A percentile compares a stretch with the other conserved stretches of the same genome.
phyloP scores from a whole-genome alignment of 805 yeast genomes.

The Zygoascus biomembranicola region DNA sequence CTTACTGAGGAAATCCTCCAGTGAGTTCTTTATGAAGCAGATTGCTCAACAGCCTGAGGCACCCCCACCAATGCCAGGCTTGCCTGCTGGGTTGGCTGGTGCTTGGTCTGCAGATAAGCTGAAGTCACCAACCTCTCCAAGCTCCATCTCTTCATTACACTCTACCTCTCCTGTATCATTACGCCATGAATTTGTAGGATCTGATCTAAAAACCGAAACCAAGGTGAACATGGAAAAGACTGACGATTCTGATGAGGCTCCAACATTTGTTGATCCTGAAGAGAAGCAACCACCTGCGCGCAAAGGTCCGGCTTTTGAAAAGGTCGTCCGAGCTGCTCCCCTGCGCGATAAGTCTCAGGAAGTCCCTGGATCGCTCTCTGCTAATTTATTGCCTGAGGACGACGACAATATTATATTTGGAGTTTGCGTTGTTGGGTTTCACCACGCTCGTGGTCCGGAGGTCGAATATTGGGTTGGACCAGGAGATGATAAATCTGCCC shows the following conservation, averaged over 20 bases:
- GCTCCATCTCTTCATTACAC: neutral
- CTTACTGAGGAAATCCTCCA: neutral
- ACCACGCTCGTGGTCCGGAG: constrained; percentile 89
- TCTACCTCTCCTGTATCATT: neutral
- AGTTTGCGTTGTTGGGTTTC: constrained; percentile 84
- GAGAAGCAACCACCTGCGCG: neutral
- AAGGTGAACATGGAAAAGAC: neutral
- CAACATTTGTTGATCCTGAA: neutral
- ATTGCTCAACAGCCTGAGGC: neutral
- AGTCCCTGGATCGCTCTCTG: too few species aligned
- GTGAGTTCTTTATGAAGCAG: neutral
- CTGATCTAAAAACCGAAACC: neutral
- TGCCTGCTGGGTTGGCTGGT: neutral
- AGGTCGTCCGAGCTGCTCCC: too few species aligned
- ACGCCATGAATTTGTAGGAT: neutral
- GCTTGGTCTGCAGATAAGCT: neutral
- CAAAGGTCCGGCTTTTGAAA: too few species aligned
- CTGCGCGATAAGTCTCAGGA: too few species aligned
- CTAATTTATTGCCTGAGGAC: neutral
- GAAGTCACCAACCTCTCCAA: neutral
- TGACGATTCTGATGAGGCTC: neutral
- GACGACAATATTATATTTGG: constrained; percentile 52
- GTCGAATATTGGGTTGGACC: constrained; percentile 79
- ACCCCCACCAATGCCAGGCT: constrained; percentile 1
- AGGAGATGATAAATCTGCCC: constrained; percentile 32